Evolutionary conservation across 352 stramenopile species (phyloP).

Genomic region (Pythium biforme): DNA sequence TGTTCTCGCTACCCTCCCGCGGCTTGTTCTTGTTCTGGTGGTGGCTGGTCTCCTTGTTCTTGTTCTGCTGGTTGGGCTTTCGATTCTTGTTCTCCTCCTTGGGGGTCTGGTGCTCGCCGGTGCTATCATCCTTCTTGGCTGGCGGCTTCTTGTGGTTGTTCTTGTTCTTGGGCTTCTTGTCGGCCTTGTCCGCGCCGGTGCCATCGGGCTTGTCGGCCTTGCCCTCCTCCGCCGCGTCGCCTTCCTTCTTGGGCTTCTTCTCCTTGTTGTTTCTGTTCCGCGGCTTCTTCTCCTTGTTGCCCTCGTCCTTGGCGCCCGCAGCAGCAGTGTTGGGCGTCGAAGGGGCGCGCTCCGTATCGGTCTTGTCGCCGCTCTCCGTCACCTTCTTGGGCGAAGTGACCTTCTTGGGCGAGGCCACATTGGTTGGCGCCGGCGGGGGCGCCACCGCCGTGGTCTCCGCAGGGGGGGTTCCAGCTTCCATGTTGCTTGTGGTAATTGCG

Average conservation of each 20-base stretch:
- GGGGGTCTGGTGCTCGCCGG: constrained; percentile 27
- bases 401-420: constrained; percentile 2
- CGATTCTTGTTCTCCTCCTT: constrained; percentile 11
- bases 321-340: constrained; percentile 1
- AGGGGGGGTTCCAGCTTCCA: not conserved
- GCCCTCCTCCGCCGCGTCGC: not conserved
- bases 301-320: constrained; percentile 23
- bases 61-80: constrained; percentile 14
- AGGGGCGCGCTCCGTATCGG: constrained; percentile 5
- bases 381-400: not conserved
- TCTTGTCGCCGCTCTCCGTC: not conserved
- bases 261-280: constrained; percentile 28
- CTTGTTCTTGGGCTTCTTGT: constrained; percentile 17
- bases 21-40: constrained; percentile 13
- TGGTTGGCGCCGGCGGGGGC: not conserved
- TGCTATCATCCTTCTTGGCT: constrained; percentile 21
- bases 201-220: not conserved
- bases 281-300: constrained; percentile 40
- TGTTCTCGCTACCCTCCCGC: constrained; percentile 5
- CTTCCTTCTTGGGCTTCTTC: constrained; percentile 20
- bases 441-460: not conserved
- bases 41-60: constrained; percentile 9
- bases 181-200: constrained; percentile 24
- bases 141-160: constrained; percentile 7
- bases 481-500: not conserved